Base-by-base conservation (phyloP, 1,139 yeast species). In the Taphrina deformans region DNA sequence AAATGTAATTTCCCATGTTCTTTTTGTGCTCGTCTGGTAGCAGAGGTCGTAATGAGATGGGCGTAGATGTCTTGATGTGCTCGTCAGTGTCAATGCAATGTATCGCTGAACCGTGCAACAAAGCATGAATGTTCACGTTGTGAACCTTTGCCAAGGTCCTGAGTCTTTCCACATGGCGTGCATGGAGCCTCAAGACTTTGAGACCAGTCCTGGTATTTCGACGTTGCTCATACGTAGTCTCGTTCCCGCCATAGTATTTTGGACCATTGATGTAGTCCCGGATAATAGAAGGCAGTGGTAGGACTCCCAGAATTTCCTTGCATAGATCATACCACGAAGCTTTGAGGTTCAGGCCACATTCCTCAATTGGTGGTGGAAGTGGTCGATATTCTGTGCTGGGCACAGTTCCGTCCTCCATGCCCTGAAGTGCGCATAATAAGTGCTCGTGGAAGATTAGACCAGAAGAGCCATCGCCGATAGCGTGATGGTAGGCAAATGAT, bases 361-460 rank as follows among this genome's bases (percentile, higher is more conserved):
- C 21, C 24, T 59, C 63, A 12, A 59, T 35, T 10, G 56, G 9
- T 16, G 56, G 63, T 12, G 63, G 63, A 23, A 59, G 26, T n/a
- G 51, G 23, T 14, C n/a, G 23, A 5, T 12, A 9, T 9, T 16
- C 29, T 10, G 7, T 23, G 0, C 18, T n/a, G 14, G 10, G 3
- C 6, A 21, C 31, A 9, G 14, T 10, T 24, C 5, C n/a, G n/a
- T 55, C 12, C 23, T 16, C 24, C 1, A 7, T 14, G 9, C 24
- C 27, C 9, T 48, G 35, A n/a, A 59, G 29, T 7, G 63, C 56
- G 24, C 31, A 10, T 10, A 59, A 29, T 12, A 59, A 41, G 27
- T 40, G 44, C 10, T 59, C 53, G 26, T 61, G 65, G n/a, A 61
- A 52, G 59, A 61, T 61, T 27, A 61, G 48, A n/a, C 65, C 65